Percentiles rank a stretch among this genome's conserved stretches.
Evolutionary conservation across 2,329 filamentous ascomycete species (phyloP).

Genomic region (Chalara sp.): DNA sequence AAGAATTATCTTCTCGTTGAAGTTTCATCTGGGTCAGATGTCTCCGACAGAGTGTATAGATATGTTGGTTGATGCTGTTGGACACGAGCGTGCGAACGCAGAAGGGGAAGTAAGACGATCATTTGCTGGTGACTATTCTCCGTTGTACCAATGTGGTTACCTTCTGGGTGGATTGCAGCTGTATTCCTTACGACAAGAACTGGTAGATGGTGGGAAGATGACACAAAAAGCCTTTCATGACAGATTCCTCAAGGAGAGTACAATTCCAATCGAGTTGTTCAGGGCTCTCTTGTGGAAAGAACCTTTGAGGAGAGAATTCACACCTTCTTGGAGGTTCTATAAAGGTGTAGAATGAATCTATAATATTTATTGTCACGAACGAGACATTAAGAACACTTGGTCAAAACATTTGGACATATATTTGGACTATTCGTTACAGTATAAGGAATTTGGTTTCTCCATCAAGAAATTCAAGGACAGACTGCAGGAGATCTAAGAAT

Average conservation of each 20-base stretch:
- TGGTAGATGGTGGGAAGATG: slow-evolving; percentile 32
- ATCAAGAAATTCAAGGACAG: too few species aligned
- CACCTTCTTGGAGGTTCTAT: background rate
- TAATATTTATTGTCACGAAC: background rate
- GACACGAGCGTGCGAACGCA: slow-evolving; percentile 51
- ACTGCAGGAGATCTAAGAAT: too few species aligned
- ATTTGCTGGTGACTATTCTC: slow-evolving; percentile 47
- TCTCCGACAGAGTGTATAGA: slow-evolving; percentile 48
- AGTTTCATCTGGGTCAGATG: slow-evolving; percentile 50
- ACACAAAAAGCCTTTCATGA: slow-evolving; percentile 51
- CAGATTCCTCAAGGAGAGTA: slow-evolving; percentile 40
- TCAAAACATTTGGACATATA: too few species aligned
- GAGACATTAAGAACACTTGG: too few species aligned
- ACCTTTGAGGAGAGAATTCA: background rate
- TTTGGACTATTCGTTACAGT: too few species aligned
- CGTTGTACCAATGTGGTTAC: slow-evolving; percentile 53
- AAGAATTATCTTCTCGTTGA: slow-evolving; percentile 50
- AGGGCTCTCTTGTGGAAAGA: slow-evolving; percentile 28
- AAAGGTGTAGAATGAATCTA: background rate
- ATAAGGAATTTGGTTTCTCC: too few species aligned
- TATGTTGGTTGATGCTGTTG: slow-evolving; percentile 47
- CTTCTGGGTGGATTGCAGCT: slow-evolving; percentile 54
- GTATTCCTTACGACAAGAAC: slow-evolving; percentile 41
- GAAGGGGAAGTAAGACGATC: slow-evolving; percentile 54
- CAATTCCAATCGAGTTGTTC: slow-evolving; percentile 48